Percentiles rank a stretch among this genome's conserved stretches.
Evolutionary conservation across 2,329 filamentous ascomycete genomes (phyloP).

Genomic region (Pyricularia pennisetigena): DNA sequence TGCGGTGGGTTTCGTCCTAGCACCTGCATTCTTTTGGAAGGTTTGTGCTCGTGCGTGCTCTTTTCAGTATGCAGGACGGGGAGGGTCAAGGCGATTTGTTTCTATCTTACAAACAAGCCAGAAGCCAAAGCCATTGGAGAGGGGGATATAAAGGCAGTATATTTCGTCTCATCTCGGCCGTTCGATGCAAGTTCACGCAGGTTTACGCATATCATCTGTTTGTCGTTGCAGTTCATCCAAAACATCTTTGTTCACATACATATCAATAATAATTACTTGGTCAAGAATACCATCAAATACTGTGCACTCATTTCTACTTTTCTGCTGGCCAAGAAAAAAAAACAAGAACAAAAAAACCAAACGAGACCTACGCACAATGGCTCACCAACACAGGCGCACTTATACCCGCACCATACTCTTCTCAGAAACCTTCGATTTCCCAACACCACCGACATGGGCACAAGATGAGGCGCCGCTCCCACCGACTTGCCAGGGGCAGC

Average conservation of each 20-base stretch:
- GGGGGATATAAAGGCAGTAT: background rate
- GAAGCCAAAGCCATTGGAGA: background rate
- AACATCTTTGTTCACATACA: background rate
- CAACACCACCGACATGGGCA: slow-evolving; percentile 2
- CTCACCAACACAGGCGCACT: background rate
- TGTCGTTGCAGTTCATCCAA: background rate
- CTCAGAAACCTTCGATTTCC: slow-evolving; percentile 3
- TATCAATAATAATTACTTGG: background rate
- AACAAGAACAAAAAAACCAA: background rate
- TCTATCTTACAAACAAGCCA: background rate
- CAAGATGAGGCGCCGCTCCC: background rate
- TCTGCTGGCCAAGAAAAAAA: background rate
- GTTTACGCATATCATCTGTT: background rate
- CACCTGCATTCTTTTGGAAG: background rate
- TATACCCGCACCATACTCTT: slow-evolving; percentile 4
- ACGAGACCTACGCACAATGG: background rate
- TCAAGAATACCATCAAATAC: background rate
- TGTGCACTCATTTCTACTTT: background rate
- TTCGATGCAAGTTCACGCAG: background rate
- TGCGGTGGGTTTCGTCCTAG: background rate
- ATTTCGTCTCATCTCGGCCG: background rate
- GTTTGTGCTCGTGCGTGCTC: background rate
- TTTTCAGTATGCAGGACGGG: background rate
- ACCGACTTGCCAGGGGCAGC: background rate
- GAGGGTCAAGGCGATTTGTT: background rate